These are phyloP conservation scores for Sequoiadendron giganteum DNA, from an alignment of 75 land plant species.

Conservation along the genomic window DNA sequence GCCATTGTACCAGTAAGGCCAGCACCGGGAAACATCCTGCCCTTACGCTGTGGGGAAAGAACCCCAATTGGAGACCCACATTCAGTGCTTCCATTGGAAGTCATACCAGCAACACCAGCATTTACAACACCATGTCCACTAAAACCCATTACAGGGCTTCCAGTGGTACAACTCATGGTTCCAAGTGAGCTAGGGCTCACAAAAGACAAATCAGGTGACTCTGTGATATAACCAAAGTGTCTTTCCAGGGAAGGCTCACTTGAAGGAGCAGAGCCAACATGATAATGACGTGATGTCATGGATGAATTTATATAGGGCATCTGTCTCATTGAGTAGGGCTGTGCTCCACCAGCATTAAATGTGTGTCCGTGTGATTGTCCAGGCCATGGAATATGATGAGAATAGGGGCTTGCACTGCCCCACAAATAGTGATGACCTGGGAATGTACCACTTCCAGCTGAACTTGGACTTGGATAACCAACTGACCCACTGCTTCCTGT, in stretches of 20 bases:
- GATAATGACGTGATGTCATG: slow-evolving; percentile 32
- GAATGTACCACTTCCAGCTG: slow-evolving; percentile 51
- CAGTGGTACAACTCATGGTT: slow-evolving; percentile 35
- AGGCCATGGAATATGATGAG: slow-evolving; percentile 45
- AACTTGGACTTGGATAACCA: slow-evolving; percentile 28
- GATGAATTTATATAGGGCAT: slow-evolving; percentile 32
- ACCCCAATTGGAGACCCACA: slow-evolving; percentile 64
- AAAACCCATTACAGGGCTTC: slow-evolving; percentile 51
- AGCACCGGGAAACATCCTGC: slow-evolving; percentile 46
- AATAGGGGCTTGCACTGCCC: slow-evolving; percentile 71
- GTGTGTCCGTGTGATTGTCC: slow-evolving; percentile 32
- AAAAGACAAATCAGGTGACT: slow-evolving; percentile 65
- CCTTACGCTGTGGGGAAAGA: slow-evolving; percentile 54
- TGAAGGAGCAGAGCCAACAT: slow-evolving; percentile 81
- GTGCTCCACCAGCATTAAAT: slow-evolving; percentile 29
- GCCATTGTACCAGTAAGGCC: slow-evolving; percentile 38
- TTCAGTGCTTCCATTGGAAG: slow-evolving; percentile 38
- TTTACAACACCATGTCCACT: slow-evolving; percentile 41
- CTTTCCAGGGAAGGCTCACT: slow-evolving; percentile 41
- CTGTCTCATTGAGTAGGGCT: slow-evolving; percentile 32
- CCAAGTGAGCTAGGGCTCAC: slow-evolving; percentile 47
- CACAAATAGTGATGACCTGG: slow-evolving; percentile 81
- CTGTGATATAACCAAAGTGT: slow-evolving; percentile 62
- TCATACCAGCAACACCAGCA: slow-evolving; percentile 35
- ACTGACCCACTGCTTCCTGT: slow-evolving; percentile 9